Conservation (phyloP, 768 basidiomycete genomes). For the Tephrocybe sp. region DNA sequence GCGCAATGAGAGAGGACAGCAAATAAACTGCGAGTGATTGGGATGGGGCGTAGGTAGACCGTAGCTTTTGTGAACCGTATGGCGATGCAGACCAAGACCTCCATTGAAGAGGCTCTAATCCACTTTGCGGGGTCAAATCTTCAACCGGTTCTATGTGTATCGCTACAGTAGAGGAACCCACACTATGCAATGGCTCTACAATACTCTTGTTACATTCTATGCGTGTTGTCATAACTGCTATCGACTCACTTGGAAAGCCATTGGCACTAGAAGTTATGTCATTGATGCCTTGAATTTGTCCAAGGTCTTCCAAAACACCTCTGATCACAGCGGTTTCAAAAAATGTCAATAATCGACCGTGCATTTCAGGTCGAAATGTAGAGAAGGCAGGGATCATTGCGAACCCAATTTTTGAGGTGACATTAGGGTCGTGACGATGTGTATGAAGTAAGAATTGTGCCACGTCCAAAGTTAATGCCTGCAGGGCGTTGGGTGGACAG, state of each 20-base stretch:
- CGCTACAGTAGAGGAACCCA: conserved; percentile 45
- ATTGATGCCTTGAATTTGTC: conserved; percentile 31
- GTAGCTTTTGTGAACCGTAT: conserved; percentile 25
- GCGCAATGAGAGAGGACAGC: conserved; percentile 60
- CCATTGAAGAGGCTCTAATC: conserved; percentile 20
- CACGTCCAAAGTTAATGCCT: conserved; percentile 69
- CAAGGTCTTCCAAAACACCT: conserved; percentile 49
- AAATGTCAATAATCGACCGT: conserved; percentile 61
- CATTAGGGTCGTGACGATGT: conserved; percentile 49
- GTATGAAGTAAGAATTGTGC: conserved; percentile 63
- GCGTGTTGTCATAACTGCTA: background rate
- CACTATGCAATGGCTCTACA: conserved; percentile 14
- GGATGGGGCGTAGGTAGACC: conserved; percentile 56
- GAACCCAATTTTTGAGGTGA: conserved; percentile 61
- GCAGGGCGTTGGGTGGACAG: conserved; percentile 76
- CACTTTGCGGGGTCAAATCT: conserved; percentile 21
- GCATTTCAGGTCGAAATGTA: conserved; percentile 65
- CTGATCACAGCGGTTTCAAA: conserved; percentile 65
- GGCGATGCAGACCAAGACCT: conserved; percentile 25
- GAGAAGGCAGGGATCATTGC: conserved; percentile 75
- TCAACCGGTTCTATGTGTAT: conserved; percentile 60
- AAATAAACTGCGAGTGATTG: conserved; percentile 58
- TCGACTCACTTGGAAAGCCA: conserved; percentile 12
- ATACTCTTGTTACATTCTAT: background rate
- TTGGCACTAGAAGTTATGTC: conserved; percentile 1